Percentiles rank a stretch among this genome's conserved stretches.
Evolutionary conservation across 257 asterid species (phyloP).

Genomic region (Nicotiana tomentosiformis): DNA sequence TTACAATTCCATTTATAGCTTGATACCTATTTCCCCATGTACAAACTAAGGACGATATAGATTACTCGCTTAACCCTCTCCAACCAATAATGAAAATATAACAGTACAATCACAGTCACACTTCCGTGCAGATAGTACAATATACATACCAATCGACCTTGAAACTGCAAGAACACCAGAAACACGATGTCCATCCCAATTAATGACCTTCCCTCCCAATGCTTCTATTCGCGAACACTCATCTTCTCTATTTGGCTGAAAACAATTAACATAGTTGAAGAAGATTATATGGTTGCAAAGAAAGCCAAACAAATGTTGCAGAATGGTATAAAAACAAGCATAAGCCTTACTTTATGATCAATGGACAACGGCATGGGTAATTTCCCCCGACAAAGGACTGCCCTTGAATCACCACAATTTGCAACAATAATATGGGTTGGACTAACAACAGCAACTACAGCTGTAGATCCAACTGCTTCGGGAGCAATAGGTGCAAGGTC

Average conservation of each 20-base stretch:
- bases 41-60: neutral
- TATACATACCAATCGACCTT: constrained; percentile 64
- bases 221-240: constrained; percentile 61
- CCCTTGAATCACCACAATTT: constrained; percentile 93
- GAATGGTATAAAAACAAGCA: neutral
- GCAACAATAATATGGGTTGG: constrained; percentile 73
- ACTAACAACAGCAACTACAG: constrained; percentile 69
- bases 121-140: neutral
- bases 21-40: neutral
- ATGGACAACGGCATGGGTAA: constrained; percentile 54
- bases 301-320: neutral
- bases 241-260: constrained; percentile 68
- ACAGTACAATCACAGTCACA: neutral
- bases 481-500: constrained; percentile 50
- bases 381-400: constrained; percentile 69
- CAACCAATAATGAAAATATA: neutral
- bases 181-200: constrained; percentile 79
- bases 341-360: constrained; percentile 64
- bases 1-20: neutral
- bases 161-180: constrained; percentile 78
- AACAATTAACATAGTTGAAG: neutral
- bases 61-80: neutral
- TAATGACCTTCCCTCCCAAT: constrained; percentile 71
- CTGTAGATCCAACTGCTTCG: constrained; percentile 90
- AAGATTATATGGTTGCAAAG: neutral